A percentile compares a stretch with the other conserved stretches of the same genome.
Conservation (phyloP, 2,329 filamentous ascomycete genomes). For the Fusarium scirpi region DNA sequence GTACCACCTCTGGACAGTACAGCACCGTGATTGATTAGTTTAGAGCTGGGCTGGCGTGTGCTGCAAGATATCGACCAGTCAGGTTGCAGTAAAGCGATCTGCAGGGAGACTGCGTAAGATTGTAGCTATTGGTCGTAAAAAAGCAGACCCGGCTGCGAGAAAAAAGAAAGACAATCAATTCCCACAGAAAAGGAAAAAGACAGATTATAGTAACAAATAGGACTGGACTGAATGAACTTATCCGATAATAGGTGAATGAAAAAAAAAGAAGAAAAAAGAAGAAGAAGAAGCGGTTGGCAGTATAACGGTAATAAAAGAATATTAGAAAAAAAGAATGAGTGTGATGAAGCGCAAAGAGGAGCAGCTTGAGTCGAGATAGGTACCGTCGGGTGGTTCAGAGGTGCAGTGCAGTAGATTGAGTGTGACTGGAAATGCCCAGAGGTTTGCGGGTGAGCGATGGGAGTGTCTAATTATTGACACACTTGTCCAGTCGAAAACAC, state of each 20-base stretch:
- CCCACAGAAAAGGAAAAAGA: constrained; percentile 25
- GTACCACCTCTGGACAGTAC: constrained; percentile 7
- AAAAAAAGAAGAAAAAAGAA: neutral
- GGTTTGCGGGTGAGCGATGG: constrained; percentile 19
- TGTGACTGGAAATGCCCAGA: constrained; percentile 35
- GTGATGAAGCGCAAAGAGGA: constrained; percentile 13
- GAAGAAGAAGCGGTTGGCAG: constrained; percentile 1
- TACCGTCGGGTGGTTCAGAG: constrained; percentile 14
- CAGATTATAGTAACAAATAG: constrained; percentile 6
- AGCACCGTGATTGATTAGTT: constrained; percentile 39
- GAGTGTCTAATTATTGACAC: constrained; percentile 40
- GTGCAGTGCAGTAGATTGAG: constrained; percentile 3
- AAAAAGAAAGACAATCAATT: constrained; percentile 32
- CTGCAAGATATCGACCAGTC: constrained; percentile 32
- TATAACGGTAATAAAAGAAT: constrained; percentile 2
- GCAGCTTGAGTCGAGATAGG: constrained; percentile 21
- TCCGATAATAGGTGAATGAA: neutral
- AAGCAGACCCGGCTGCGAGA: constrained; percentile 46
- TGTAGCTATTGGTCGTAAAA: constrained; percentile 34
- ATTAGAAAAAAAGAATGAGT: constrained; percentile 24
- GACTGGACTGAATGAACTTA: neutral
- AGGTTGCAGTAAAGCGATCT: constrained; percentile 41
- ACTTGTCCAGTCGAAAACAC: constrained; percentile 16
- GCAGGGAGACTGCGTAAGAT: constrained; percentile 44
- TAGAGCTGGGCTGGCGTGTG: constrained; percentile 43